These are phyloP conservation scores for Triticum urartu DNA, from an alignment of 176 grass and related monocot genomes.

Conservation along the genomic window DNA sequence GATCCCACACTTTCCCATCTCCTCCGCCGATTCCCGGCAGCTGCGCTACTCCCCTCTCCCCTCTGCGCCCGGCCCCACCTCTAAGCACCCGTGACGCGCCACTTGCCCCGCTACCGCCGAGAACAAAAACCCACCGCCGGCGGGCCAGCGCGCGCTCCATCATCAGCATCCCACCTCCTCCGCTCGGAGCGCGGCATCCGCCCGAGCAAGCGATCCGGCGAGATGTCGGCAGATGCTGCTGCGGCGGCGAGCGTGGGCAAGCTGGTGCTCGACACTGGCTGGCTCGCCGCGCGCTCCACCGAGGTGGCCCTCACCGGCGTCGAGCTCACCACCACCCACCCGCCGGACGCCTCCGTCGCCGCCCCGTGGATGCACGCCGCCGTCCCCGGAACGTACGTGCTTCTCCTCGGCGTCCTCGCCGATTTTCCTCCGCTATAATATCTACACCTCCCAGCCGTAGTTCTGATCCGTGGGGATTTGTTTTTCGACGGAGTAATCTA, in stretches of 20 bases:
- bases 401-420: not conserved
- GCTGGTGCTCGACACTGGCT: conserved; percentile 80
- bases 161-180: not conserved
- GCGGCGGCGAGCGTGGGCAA: conserved; percentile 37
- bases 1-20: not conserved
- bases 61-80: not conserved
- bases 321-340: conserved; percentile 82
- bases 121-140: not conserved
- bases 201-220: not conserved
- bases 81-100: conserved; percentile 10
- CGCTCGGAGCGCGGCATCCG: not conserved
- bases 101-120: not conserved
- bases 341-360: conserved; percentile 38
- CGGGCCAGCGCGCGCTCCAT: not conserved
- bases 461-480: not conserved
- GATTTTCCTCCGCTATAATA: not conserved
- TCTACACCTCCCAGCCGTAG: not conserved
- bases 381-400: conserved; percentile 84
- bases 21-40: not conserved
- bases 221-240: conserved; percentile 5
- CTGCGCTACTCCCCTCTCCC: not conserved
- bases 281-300: conserved; percentile 84
- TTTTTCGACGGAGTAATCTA: conserved; percentile 7
- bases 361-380: conserved; percentile 80
- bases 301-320: conserved; percentile 78